These are phyloP conservation scores for Cladosporium colombiae DNA, from an alignment of 2,329 filamentous ascomycete species.

Conservation along the genomic window DNA sequence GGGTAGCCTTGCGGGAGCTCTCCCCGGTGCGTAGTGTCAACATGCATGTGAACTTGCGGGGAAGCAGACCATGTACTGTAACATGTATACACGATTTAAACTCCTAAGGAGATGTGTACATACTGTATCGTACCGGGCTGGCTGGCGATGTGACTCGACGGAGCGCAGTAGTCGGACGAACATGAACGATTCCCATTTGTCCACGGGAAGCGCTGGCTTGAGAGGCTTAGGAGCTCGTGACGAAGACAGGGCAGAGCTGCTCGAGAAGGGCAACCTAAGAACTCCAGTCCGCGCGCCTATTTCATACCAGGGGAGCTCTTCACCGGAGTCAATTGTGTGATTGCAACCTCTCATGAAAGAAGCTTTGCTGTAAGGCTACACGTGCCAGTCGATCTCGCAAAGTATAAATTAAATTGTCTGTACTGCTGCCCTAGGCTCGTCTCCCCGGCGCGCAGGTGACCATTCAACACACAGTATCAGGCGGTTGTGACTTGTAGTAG, in stretches of 20 bases:
- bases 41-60: conserved; percentile 17
- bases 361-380: background rate
- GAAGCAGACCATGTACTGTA: background rate
- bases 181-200: background rate
- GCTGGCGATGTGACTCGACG: background rate
- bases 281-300: background rate
- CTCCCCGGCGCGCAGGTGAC: background rate
- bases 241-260: background rate
- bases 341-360: background rate
- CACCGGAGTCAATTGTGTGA: conserved; percentile 2
- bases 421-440: background rate
- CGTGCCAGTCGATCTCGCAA: background rate
- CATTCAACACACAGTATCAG: background rate
- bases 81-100: background rate
- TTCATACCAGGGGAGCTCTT: background rate
- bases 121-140: background rate
- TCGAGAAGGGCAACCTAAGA: background rate
- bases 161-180: background rate
- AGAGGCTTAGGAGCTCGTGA: conserved; percentile 2
- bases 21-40: background rate
- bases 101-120: background rate
- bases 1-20: background rate
- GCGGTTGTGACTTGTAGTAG: too few species aligned
- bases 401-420: background rate
- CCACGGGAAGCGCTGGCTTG: background rate